These are phyloP conservation scores for Fusarium vanettenii DNA, from an alignment of 2,329 filamentous ascomycete species.

Conservation along the genomic window DNA sequence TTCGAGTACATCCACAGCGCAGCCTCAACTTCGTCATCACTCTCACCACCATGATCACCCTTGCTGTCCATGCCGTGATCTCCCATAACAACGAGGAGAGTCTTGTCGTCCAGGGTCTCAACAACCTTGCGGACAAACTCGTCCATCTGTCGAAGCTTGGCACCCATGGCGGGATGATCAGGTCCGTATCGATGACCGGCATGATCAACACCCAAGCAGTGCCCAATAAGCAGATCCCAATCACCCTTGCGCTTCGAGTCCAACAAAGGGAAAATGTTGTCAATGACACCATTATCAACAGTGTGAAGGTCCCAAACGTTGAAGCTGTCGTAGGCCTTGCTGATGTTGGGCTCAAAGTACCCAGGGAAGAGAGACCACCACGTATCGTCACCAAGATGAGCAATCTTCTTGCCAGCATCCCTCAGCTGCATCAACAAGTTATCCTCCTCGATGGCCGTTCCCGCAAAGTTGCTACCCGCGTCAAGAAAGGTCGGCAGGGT, in stretches of 20 bases:
- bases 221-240: conserved; percentile 96
- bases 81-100: conserved; percentile 95
- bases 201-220: conserved; percentile 96
- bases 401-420: conserved; percentile 77
- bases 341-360: conserved; percentile 91
- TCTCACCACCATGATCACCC: conserved; percentile 98
- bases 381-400: conserved; percentile 97
- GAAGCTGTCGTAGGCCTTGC: conserved; percentile 92
- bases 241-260: conserved; percentile 70
- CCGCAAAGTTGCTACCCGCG: conserved; percentile 93
- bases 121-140: conserved; percentile 78
- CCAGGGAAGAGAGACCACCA: conserved; percentile 94
- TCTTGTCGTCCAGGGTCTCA: conserved; percentile 81
- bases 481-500: conserved; percentile 96
- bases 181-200: conserved; percentile 97
- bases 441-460: conserved; percentile 95
- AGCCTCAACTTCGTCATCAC: conserved; percentile 93
- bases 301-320: conserved; percentile 99
- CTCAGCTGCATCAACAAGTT: conserved; percentile 75
- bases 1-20: conserved; percentile 99
- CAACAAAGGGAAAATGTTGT: conserved; percentile 89
- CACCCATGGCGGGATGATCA: conserved; percentile 89
- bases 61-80: conserved; percentile 99
- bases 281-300: conserved; percentile 92
- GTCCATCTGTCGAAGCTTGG: conserved; percentile 94